Evolutionary conservation across 345 rosid genomes (phyloP).

Genomic region (Citrus medica): DNA sequence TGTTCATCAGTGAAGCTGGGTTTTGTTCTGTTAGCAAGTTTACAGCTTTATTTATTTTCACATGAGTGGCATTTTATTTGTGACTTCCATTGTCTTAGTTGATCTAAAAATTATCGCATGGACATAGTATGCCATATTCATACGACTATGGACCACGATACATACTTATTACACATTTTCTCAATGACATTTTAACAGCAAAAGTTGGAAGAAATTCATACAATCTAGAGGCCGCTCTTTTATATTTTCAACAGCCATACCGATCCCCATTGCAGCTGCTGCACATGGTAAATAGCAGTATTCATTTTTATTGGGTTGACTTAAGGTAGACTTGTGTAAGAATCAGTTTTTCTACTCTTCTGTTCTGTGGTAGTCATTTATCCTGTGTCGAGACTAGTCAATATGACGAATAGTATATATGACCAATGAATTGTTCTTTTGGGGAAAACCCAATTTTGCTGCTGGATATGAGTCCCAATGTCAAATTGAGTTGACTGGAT

Average conservation of each 20-base stretch:
- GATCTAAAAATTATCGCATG: not conserved
- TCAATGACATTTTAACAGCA: conserved; percentile 39
- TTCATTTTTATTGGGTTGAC: conserved; percentile 1
- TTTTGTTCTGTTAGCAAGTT: not conserved
- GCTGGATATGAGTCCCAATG: not conserved
- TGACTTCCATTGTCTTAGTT: not conserved
- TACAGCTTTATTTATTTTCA: not conserved
- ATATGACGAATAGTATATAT: not conserved
- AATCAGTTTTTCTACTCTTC: not conserved
- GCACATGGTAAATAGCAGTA: conserved; percentile 52
- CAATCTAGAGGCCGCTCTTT: conserved; percentile 89
- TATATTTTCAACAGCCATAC: conserved; percentile 82
- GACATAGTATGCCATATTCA: not conserved
- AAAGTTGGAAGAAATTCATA: conserved; percentile 87
- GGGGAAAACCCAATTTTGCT: not conserved
- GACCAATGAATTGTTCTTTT: not conserved
- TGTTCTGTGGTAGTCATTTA: not conserved
- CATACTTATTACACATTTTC: not conserved
- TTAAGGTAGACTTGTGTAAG: not conserved
- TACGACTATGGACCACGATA: not conserved
- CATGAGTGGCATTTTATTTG: not conserved
- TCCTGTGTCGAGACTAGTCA: too few species aligned
- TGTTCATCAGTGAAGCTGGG: not conserved
- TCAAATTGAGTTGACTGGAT: not conserved
- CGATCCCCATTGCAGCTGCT: conserved; percentile 84